Percentiles rank a stretch among this genome's conserved stretches.
Evolutionary conservation across 352 stramenopile species (phyloP).

Genomic region (Plasmopara viticola): DNA sequence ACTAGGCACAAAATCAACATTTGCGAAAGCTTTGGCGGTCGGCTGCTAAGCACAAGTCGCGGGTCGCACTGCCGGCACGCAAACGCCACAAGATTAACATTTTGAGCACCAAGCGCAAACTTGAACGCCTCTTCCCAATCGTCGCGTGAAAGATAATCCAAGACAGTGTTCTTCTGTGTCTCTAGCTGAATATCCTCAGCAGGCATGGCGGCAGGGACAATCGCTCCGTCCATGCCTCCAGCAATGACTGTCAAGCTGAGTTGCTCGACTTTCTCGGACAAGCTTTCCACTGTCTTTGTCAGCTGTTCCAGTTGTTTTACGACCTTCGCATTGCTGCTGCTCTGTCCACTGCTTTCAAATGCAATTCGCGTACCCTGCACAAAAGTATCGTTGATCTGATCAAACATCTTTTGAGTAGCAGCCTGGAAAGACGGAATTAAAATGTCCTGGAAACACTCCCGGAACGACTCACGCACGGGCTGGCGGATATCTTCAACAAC

Average conservation of each 20-base stretch:
- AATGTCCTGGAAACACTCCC: slow-evolving; percentile 80
- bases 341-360: slow-evolving; percentile 52
- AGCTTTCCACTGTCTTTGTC: slow-evolving; percentile 44
- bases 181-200: slow-evolving; percentile 55
- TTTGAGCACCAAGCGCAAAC: slow-evolving; percentile 68
- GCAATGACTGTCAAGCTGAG: slow-evolving; percentile 29
- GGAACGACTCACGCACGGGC: slow-evolving; percentile 78
- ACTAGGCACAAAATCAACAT: slow-evolving; percentile 83
- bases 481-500: slow-evolving; percentile 75
- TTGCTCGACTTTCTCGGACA: slow-evolving; percentile 62
- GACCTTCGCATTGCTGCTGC: slow-evolving; percentile 52
- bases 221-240: slow-evolving; percentile 14
- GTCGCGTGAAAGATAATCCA: slow-evolving; percentile 37
- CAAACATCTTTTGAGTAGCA: slow-evolving; percentile 86
- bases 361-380: slow-evolving; percentile 61
- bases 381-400: slow-evolving; percentile 83
- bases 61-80: slow-evolving; percentile 67
- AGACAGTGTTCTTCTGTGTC: slow-evolving; percentile 48
- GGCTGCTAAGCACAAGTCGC: slow-evolving; percentile 49
- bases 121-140: slow-evolving; percentile 82
- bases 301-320: slow-evolving; percentile 57
- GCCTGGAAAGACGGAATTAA: slow-evolving; percentile 85
- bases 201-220: slow-evolving; percentile 19
- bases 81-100: slow-evolving; percentile 64
- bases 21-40: slow-evolving; percentile 71